Evolutionary conservation across 1,284 basidiomycete species (phyloP).

Genomic region (Pascua sp.): DNA sequence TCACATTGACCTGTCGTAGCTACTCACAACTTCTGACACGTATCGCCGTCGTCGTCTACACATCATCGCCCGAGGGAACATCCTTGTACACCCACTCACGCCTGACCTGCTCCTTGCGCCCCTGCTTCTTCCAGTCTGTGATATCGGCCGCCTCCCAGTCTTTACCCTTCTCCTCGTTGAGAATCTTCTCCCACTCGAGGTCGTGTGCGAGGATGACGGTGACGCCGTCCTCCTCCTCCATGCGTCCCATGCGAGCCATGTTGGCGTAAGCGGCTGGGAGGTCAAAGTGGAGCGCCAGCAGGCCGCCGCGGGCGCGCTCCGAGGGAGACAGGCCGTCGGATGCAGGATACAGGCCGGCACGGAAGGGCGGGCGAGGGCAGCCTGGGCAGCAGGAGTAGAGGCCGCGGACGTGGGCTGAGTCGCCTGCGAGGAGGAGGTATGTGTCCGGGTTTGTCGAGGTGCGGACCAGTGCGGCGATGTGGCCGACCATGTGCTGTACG

Average conservation of each 20-base stretch:
- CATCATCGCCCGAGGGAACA: neutral
- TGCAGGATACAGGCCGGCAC: slow-evolving; percentile 15
- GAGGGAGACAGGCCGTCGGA: slow-evolving; percentile 9
- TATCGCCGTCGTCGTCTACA: neutral
- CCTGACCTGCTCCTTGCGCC: slow-evolving; percentile 8
- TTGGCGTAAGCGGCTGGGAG: slow-evolving; percentile 15
- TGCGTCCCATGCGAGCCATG: slow-evolving; percentile 19
- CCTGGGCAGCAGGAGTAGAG: slow-evolving; percentile 19
- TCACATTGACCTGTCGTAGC: neutral
- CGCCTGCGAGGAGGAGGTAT: slow-evolving; percentile 17
- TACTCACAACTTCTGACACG: neutral
- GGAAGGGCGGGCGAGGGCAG: slow-evolving; percentile 12
- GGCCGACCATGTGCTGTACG: slow-evolving; percentile 15
- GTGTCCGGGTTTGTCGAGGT: slow-evolving; percentile 11
- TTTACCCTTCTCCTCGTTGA: slow-evolving; percentile 8
- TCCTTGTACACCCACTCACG: slow-evolving; percentile 12
- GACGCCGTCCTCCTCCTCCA: slow-evolving; percentile 21
- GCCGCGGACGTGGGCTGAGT: slow-evolving; percentile 18
- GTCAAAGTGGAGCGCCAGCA: slow-evolving; percentile 18
- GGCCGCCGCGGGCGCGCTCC: slow-evolving; percentile 10
- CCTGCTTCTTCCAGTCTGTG: slow-evolving; percentile 15
- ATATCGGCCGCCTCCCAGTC: slow-evolving; percentile 18
- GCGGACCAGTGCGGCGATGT: slow-evolving; percentile 19
- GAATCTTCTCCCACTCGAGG: slow-evolving; percentile 19
- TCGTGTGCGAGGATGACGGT: slow-evolving; percentile 18